A percentile compares a stretch with the other conserved stretches of the same genome.
Conservation (phyloP, 225 moss, liverwort and hornwort species). For the Lunularia cruciata region DNA sequence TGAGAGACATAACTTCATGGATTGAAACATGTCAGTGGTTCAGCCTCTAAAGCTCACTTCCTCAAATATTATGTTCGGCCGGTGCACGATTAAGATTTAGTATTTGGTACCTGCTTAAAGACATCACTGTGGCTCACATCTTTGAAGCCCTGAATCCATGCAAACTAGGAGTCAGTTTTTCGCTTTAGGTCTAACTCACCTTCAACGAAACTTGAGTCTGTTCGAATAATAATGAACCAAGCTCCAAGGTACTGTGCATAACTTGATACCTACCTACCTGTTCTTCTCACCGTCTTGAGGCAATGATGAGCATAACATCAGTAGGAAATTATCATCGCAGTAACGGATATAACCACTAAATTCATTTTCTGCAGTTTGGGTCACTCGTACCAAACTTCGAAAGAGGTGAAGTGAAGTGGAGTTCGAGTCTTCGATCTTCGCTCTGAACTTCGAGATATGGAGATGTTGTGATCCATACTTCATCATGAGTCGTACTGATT, state of each 20-base stretch:
- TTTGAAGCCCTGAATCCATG: slow-evolving; percentile 38
- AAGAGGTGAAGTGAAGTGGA: slow-evolving; percentile 43
- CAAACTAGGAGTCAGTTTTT: neutral
- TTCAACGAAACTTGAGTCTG: no score
- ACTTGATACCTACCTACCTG: no score
- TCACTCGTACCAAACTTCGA: slow-evolving; percentile 33
- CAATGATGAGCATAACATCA: neutral
- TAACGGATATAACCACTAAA: neutral
- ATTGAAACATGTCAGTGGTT: no score
- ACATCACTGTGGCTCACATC: slow-evolving; percentile 36
- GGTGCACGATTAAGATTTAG: neutral
- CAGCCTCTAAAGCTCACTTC: no score
- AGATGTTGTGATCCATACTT: slow-evolving; percentile 36
- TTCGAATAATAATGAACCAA: no score
- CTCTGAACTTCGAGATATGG: slow-evolving; percentile 40
- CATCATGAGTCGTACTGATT: slow-evolving; percentile 43
- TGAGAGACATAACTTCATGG: no score
- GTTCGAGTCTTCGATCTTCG: slow-evolving; percentile 45
- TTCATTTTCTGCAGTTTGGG: neutral
- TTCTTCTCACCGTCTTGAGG: neutral
- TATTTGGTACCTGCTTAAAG: slow-evolving; percentile 32
- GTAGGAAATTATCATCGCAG: neutral
- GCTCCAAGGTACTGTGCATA: no score
- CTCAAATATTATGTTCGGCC: no score
- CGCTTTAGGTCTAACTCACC: no score